Base-by-base conservation (phyloP, 805 yeast genomes). In the Helenozyma baotianmanensis region DNA sequence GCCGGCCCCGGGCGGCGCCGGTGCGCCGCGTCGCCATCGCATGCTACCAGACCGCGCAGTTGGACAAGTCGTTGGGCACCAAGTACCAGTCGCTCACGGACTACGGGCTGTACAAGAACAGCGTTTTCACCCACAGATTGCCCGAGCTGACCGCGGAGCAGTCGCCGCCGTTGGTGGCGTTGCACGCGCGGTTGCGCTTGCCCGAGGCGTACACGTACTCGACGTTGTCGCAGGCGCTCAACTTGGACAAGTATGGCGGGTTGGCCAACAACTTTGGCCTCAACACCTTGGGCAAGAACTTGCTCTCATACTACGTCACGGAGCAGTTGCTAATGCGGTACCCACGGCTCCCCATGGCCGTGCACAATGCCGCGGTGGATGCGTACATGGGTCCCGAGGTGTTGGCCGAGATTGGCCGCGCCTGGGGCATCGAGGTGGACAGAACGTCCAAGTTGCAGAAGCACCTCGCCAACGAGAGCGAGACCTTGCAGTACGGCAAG, bases 361-460 rank as follows among this genome's bases (percentile, higher is more conserved):
- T 89, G 17, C 72, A 87, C 36, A 76, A 80, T 47, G 77, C 80
- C 6, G 85, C 95, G 1, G 79, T 83, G 7, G 81, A 84, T 45
- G 73, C 92, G 1, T 84, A 78, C 53, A 72, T 83, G 52, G 84
- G 90, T 3, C 73, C 76, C 22, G 72, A 68, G 11, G 72, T 87
- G 0, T 66, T 92, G 36, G 64, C 76, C 23, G 74, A 72, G 30
- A 64, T 88, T 16, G 96, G 88, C 22, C 72, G 70, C 49, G 52
- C 64, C 13, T 92, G 97, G 97, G 98, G 98, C 62, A 79, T 92
- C 30, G 89, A 87, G 59, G 69, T 73, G 12, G 97, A 89, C 53
- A 59, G 62, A 6, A 63, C 78, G 5, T 62, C 85, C 14, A 69
- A 79, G 28, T 58, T 87, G 38, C 79, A 80, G 30, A 76, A 86